A percentile compares a stretch with the other conserved stretches of the same genome.
phyloP scores from a whole-genome alignment of 495 filamentous ascomycete species.

The Podospora appendiculata region DNA sequence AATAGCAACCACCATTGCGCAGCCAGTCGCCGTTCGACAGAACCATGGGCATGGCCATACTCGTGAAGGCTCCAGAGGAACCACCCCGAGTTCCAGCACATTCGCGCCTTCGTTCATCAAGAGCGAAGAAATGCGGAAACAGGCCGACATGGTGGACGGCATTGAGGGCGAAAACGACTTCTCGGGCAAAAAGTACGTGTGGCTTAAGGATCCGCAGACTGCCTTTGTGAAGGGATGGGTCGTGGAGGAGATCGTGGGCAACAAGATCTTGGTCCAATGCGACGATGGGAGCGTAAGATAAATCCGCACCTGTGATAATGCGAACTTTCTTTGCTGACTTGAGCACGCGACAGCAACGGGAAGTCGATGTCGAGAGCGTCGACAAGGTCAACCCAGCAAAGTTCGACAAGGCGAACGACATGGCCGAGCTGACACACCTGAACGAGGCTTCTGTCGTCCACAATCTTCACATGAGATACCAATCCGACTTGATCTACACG shows the following conservation, averaged over 20 bases:
- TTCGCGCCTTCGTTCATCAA: conserved; percentile 97
- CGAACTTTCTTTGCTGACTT: conserved; percentile 1
- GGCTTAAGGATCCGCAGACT: conserved; percentile 76
- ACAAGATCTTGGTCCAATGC: conserved; percentile 73
- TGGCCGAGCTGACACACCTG: conserved; percentile 96
- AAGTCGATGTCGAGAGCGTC: conserved; percentile 73
- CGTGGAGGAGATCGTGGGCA: conserved; percentile 65
- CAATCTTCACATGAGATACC: conserved; percentile 89
- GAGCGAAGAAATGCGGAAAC: conserved; percentile 60
- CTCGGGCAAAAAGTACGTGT: conserved; percentile 97
- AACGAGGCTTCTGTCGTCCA: conserved; percentile 98
- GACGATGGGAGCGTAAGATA: conserved; percentile 81
- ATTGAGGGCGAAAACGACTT: conserved; percentile 97
- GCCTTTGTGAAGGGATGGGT: conserved; percentile 93
- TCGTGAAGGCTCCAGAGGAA: conserved; percentile 56
- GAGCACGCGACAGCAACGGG: conserved; percentile 60
- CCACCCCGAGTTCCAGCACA: conserved; percentile 53
- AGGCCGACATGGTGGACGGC: conserved; percentile 59
- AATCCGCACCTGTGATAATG: not conserved
- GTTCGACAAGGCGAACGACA: conserved; percentile 98
- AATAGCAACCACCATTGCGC: conserved; percentile 14
- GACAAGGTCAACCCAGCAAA: conserved; percentile 99
- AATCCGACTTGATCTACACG: conserved; percentile 95
- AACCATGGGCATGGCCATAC: conserved; percentile 34
- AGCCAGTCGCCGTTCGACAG: conserved; percentile 20